These are phyloP conservation scores for Gossypium mustelinum DNA, from an alignment of 345 rosid species.

Conservation along the genomic window DNA sequence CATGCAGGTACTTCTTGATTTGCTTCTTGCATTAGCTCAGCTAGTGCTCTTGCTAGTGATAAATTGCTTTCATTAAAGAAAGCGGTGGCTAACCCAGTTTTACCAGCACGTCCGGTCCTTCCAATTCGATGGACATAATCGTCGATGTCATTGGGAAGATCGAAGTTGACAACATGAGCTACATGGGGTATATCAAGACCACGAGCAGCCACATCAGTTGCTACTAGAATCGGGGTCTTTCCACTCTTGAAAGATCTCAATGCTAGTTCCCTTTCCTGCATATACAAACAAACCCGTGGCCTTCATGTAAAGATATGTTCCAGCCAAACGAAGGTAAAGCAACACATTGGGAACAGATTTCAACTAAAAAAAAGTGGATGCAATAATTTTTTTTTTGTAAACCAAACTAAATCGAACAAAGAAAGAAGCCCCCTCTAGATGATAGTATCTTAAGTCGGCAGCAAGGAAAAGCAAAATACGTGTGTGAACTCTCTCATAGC, in stretches of 20 bases:
- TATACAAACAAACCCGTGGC: background rate
- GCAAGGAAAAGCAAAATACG: background rate
- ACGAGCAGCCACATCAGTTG: constrained; percentile 93
- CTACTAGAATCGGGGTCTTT: constrained; percentile 86
- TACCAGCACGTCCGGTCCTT: constrained; percentile 98
- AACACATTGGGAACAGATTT: background rate
- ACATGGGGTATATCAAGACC: constrained; percentile 98
- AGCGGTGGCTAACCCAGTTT: constrained; percentile 90
- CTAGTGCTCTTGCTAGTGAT: constrained; percentile 60
- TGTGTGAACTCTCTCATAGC: background rate
- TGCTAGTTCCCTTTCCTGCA: constrained; percentile 94
- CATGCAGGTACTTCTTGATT: constrained; percentile 95
- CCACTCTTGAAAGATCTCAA: constrained; percentile 86
- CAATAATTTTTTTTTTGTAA: too few relatives aligned
- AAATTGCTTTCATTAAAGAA: constrained; percentile 80
- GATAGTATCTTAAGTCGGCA: background rate
- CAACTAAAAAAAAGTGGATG: background rate
- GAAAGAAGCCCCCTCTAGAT: background rate
- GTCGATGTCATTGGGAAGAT: constrained; percentile 94
- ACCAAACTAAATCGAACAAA: background rate
- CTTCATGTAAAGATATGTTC: background rate
- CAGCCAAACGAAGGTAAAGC: background rate
- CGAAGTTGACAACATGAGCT: constrained; percentile 92
- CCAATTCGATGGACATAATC: constrained; percentile 98
- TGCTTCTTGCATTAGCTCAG: constrained; percentile 89